Conservation (phyloP, 352 stramenopile genomes). For the Thraustochytrium sp. region DNA sequence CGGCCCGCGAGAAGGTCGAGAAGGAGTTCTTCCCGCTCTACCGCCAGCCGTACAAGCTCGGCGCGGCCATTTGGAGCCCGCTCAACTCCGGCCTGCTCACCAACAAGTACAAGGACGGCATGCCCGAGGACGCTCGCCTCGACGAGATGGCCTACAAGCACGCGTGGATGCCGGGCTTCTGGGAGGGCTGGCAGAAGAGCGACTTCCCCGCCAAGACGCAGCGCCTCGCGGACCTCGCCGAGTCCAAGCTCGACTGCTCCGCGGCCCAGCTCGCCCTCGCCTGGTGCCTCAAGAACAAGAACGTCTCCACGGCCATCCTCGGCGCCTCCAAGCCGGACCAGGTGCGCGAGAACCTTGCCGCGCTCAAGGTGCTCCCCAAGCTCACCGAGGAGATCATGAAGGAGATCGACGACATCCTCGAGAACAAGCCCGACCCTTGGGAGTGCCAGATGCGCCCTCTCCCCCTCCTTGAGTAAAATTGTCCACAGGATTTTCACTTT, state of each 20-base stretch:
- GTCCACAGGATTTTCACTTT: no score
- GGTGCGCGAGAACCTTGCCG: constrained; percentile 68
- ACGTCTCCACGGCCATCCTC: constrained; percentile 63
- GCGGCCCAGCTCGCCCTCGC: constrained; percentile 60
- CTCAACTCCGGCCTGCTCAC: constrained; percentile 64
- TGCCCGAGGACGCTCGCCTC: constrained; percentile 55
- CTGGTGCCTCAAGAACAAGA: constrained; percentile 57
- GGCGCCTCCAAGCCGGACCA: constrained; percentile 62
- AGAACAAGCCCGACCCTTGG: constrained; percentile 51
- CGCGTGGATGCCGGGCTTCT: constrained; percentile 56
- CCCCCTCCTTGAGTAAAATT: not conserved
- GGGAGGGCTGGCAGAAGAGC: constrained; percentile 57
- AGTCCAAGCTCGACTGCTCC: constrained; percentile 62
- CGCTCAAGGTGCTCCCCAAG: constrained; percentile 61
- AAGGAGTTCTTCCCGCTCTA: constrained; percentile 66
- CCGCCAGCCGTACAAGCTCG: constrained; percentile 61
- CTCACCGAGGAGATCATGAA: constrained; percentile 63
- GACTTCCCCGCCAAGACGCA: constrained; percentile 53
- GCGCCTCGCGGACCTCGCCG: constrained; percentile 56
- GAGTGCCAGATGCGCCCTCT: not conserved
- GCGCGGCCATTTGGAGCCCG: constrained; percentile 65
- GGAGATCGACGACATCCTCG: constrained; percentile 64
- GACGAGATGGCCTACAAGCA: constrained; percentile 40
- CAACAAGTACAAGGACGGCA: constrained; percentile 70
- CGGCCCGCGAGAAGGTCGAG: constrained; percentile 62